Conservation (phyloP, 257 asterid genomes). For the Avicennia marina region DNA sequence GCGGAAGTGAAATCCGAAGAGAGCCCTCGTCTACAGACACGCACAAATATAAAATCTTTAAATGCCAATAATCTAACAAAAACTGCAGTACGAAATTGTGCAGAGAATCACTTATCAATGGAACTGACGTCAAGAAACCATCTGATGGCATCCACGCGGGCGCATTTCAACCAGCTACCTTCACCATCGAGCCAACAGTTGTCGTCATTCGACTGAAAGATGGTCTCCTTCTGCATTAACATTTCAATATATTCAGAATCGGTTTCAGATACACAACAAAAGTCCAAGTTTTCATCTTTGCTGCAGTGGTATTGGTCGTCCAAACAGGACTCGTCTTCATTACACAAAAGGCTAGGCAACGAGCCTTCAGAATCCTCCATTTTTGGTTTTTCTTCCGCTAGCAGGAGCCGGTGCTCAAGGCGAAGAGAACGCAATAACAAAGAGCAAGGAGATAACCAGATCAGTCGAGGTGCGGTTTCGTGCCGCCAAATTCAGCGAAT, state of each 20-base stretch:
- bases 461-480: no score
- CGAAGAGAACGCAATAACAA: no score
- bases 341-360: slow-evolving; percentile 32
- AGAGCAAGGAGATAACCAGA: no score
- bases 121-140: slow-evolving; percentile 52
- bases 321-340: slow-evolving; percentile 37
- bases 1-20: slow-evolving; percentile 40
- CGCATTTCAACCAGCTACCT: slow-evolving; percentile 37
- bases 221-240: slow-evolving; percentile 32
- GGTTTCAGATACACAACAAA: no score
- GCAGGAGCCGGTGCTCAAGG: no score
- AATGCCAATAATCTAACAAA: background rate
- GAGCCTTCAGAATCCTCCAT: slow-evolving; percentile 24
- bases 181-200: no score
- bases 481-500: no score
- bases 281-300: no score
- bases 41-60: background rate
- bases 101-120: background rate
- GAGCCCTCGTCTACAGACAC: slow-evolving; percentile 42
- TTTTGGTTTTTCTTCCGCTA: no score
- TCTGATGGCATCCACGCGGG: slow-evolving; percentile 34
- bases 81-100: background rate
- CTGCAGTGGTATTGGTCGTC: no score
- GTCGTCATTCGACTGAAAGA: slow-evolving; percentile 1
- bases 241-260: slow-evolving; percentile 36